Evolutionary conservation across 164 flowering plant species (phyloP).

Genomic region (Echeveria elegans): DNA sequence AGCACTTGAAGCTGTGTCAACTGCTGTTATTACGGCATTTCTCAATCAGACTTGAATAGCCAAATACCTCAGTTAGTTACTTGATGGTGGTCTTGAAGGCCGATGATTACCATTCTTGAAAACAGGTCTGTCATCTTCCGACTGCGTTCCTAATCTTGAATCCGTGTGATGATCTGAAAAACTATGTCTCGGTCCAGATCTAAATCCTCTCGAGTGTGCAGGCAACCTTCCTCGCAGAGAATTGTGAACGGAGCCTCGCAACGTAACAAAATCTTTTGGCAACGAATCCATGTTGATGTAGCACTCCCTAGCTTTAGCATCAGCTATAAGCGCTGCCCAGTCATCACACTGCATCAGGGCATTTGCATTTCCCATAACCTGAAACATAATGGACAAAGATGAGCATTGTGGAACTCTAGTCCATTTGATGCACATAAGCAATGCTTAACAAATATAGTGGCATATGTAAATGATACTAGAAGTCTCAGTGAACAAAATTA

Average conservation of each 20-base stretch:
- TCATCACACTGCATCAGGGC: constrained; percentile 76
- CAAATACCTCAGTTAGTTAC: background rate
- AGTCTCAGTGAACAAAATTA: no score
- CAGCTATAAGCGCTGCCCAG: constrained; percentile 86
- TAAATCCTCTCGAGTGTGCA: constrained; percentile 40
- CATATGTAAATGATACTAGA: no score
- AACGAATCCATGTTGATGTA: constrained; percentile 76
- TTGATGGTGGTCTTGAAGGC: background rate
- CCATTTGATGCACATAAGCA: background rate
- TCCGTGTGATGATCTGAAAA: constrained; percentile 48
- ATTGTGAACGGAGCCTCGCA: constrained; percentile 29
- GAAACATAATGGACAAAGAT: constrained; percentile 6
- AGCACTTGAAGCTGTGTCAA: background rate
- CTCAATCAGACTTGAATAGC: background rate
- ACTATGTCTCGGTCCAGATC: constrained; percentile 55
- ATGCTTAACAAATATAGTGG: no score
- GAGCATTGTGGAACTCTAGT: background rate
- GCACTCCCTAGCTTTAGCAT: constrained; percentile 78
- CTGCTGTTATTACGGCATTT: background rate
- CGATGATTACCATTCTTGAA: constrained; percentile 4
- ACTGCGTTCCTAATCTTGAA: constrained; percentile 52
- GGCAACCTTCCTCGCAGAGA: constrained; percentile 15
- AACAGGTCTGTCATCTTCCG: background rate
- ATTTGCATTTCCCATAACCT: constrained; percentile 95
- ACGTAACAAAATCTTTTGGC: constrained; percentile 59